These are phyloP conservation scores for Hypoxylon sp. DNA, from an alignment of 2,329 filamentous ascomycete species.

Conservation along the genomic window DNA sequence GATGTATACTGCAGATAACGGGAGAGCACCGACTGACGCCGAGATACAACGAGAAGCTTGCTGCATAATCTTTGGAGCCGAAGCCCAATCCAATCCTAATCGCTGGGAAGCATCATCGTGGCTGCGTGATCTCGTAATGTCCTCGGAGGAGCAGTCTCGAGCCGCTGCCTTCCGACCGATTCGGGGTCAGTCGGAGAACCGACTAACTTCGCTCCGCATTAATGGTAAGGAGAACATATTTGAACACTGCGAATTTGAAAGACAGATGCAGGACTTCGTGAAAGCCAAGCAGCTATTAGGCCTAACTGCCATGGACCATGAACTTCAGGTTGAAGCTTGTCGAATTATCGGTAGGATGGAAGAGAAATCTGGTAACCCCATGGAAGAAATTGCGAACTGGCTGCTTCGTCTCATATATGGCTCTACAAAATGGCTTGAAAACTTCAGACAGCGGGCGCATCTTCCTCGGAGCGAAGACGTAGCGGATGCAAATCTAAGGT, in stretches of 20 bases:
- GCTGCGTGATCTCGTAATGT: slow-evolving; percentile 71
- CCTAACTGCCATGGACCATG: slow-evolving; percentile 70
- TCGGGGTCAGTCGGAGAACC: slow-evolving; percentile 61
- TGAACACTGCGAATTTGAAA: slow-evolving; percentile 68
- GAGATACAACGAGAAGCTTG: slow-evolving; percentile 71
- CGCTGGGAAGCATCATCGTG: slow-evolving; percentile 61
- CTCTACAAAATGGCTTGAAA: slow-evolving; percentile 67
- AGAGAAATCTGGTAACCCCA: slow-evolving; percentile 62
- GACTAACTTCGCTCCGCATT: slow-evolving; percentile 64
- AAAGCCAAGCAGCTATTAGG: slow-evolving; percentile 65
- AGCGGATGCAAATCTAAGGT: slow-evolving; percentile 61
- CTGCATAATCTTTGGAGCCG: slow-evolving; percentile 68
- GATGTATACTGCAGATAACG: slow-evolving; percentile 59
- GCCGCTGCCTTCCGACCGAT: slow-evolving; percentile 64
- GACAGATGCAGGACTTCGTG: slow-evolving; percentile 67
- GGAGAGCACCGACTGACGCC: slow-evolving; percentile 61
- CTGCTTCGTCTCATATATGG: slow-evolving; percentile 65
- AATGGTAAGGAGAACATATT: slow-evolving; percentile 71
- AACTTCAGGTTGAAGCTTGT: slow-evolving; percentile 71
- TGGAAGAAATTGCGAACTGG: slow-evolving; percentile 67
- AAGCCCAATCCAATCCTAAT: slow-evolving; percentile 60
- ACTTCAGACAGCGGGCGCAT: slow-evolving; percentile 68
- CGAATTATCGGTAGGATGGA: slow-evolving; percentile 70
- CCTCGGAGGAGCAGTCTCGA: slow-evolving; percentile 58
- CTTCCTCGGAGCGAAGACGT: slow-evolving; percentile 70